These are phyloP conservation scores for Crucibulum laeve DNA, from an alignment of 768 basidiomycete species.

Conservation along the genomic window DNA sequence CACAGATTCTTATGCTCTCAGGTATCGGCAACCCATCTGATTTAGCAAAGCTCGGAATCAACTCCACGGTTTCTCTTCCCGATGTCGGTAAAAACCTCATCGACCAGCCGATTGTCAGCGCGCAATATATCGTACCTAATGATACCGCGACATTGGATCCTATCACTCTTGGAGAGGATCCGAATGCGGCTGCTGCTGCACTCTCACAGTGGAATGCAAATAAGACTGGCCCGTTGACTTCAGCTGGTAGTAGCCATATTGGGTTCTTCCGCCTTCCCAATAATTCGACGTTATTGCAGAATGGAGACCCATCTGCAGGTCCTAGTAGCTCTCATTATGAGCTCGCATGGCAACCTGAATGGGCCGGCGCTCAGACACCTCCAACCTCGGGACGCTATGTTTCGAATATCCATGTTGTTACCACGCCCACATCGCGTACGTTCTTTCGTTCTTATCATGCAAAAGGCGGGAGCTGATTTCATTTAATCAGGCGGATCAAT, in stretches of 20 bases:
- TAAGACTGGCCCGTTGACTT: slow-evolving; percentile 11
- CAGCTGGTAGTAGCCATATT: slow-evolving; percentile 8
- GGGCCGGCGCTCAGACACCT: neutral
- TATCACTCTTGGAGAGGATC: neutral
- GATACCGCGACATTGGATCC: slow-evolving; percentile 8
- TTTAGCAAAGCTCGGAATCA: slow-evolving; percentile 13
- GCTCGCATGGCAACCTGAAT: neutral
- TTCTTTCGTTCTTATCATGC: too few relatives aligned
- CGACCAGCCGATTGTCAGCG: slow-evolving; percentile 16
- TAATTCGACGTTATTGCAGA: slow-evolving; percentile 2
- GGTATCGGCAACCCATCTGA: slow-evolving; percentile 12
- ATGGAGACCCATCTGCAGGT: slow-evolving; percentile 18
- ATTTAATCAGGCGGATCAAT: too few relatives aligned
- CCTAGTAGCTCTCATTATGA: slow-evolving; percentile 17
- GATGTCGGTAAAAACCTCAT: slow-evolving; percentile 23
- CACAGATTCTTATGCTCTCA: slow-evolving; percentile 11
- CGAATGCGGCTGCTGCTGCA: slow-evolving; percentile 4
- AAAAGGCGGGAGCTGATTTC: too few relatives aligned
- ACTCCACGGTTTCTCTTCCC: slow-evolving; percentile 20
- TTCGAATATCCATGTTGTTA: neutral
- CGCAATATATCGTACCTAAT: slow-evolving; percentile 10
- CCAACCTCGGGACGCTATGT: neutral
- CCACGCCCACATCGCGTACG: neutral
- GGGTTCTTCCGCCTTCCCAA: slow-evolving; percentile 14
- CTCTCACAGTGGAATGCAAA: slow-evolving; percentile 10